Evolutionary conservation across 176 grass and related monocot species (phyloP).

Genomic region (Carex kokanica): DNA sequence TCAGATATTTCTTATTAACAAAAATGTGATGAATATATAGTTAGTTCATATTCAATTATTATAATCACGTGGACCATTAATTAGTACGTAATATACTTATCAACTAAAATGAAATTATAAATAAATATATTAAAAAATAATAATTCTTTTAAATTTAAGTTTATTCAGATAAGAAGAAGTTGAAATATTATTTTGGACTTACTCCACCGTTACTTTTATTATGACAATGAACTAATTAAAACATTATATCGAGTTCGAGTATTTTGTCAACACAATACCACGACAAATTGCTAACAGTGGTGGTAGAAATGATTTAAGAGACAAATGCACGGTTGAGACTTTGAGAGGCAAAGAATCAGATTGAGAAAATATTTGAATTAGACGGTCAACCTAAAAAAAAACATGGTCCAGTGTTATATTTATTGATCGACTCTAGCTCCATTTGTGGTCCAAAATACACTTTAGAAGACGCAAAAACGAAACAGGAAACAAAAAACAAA

Average conservation of each 20-base stretch:
- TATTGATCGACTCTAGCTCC: not conserved
- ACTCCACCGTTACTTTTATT: no score
- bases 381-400: not conserved
- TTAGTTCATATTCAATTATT: no score
- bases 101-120: no score
- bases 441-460: not conserved
- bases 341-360: not conserved
- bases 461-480: not conserved
- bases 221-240: no score
- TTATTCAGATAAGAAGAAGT: not conserved
- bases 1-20: no score
- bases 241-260: no score
- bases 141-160: no score
- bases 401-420: not conserved
- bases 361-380: slow-evolving; percentile 7
- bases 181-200: not conserved
- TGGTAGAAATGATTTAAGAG: not conserved
- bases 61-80: no score
- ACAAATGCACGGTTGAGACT: not conserved
- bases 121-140: no score
- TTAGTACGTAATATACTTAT: no score
- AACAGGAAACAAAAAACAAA: not conserved
- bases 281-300: not conserved
- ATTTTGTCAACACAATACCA: not conserved
- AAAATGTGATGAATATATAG: no score